Conservation (phyloP, 139 green algal species). For the Coelastrella sp. region DNA sequence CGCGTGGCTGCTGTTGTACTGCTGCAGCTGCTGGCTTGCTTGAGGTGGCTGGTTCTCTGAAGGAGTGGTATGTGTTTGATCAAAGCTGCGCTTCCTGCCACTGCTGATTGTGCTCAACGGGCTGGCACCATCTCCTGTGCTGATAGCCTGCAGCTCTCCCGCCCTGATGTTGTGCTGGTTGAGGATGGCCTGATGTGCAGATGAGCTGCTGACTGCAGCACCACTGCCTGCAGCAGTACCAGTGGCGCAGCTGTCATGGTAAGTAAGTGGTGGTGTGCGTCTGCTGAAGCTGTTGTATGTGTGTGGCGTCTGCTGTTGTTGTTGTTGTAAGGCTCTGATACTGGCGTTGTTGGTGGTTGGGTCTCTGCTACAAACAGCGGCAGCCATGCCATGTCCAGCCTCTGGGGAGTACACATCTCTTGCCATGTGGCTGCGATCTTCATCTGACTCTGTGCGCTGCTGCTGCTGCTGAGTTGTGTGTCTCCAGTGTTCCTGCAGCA, state of each 20-base stretch:
- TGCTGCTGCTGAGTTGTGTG: too few species aligned
- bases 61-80: neutral
- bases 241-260: neutral
- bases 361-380: too few species aligned
- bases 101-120: constrained; percentile 17
- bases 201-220: neutral
- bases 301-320: too few species aligned
- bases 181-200: neutral
- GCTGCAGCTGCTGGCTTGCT: neutral
- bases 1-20: neutral
- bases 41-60: neutral
- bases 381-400: neutral
- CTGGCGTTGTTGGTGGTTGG: too few species aligned
- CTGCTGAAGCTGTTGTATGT: constrained; percentile 1
- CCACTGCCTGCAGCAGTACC: neutral
- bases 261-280: neutral
- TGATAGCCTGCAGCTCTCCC: neutral
- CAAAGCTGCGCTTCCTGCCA: constrained; percentile 10
- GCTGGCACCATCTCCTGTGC: neutral
- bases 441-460: neutral
- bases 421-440: neutral
- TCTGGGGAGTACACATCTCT: neutral
- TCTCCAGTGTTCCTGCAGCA: neutral
- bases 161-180: neutral
- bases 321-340: too few species aligned